Evolutionary conservation across 192 early-diverging fungal species (phyloP).

Genomic region (Backusella westeae): DNA sequence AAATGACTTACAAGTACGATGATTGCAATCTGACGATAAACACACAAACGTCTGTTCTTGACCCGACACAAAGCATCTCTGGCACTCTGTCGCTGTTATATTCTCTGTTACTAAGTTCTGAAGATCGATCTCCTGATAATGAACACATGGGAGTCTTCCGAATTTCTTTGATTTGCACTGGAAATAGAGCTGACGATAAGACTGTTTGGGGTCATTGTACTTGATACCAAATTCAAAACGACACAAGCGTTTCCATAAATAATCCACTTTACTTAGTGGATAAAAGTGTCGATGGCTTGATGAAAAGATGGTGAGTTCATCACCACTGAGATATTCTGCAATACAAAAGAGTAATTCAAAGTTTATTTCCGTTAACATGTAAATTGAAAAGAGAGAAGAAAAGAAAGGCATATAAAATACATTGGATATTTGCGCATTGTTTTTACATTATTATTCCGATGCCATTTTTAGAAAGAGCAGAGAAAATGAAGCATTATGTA

Average conservation of each 20-base stretch:
- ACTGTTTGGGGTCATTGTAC: conserved; percentile 9
- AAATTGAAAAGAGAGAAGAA: not conserved
- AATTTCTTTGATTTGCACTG: not conserved
- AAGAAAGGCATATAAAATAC: not conserved
- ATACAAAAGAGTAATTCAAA: conserved; percentile 13
- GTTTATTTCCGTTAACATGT: not conserved
- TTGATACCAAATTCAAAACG: conserved; percentile 9
- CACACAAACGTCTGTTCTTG: conserved; percentile 3
- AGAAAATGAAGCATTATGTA: no score
- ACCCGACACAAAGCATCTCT: not conserved
- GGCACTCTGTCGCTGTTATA: not conserved
- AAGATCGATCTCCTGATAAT: not conserved
- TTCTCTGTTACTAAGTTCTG: not conserved
- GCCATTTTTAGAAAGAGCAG: no score
- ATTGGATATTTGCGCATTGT: no score
- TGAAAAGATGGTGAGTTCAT: not conserved
- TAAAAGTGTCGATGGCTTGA: not conserved
- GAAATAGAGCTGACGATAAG: not conserved
- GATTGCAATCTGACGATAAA: not conserved
- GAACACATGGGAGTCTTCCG: conserved; percentile 6
- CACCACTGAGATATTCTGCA: not conserved
- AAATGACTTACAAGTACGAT: conserved; percentile 9
- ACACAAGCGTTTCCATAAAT: conserved; percentile 16
- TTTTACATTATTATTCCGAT: not conserved
- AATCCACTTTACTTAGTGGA: not conserved